phyloP scores from a whole-genome alignment of 1,284 basidiomycete species.

The Sporisorium reilianum region DNA sequence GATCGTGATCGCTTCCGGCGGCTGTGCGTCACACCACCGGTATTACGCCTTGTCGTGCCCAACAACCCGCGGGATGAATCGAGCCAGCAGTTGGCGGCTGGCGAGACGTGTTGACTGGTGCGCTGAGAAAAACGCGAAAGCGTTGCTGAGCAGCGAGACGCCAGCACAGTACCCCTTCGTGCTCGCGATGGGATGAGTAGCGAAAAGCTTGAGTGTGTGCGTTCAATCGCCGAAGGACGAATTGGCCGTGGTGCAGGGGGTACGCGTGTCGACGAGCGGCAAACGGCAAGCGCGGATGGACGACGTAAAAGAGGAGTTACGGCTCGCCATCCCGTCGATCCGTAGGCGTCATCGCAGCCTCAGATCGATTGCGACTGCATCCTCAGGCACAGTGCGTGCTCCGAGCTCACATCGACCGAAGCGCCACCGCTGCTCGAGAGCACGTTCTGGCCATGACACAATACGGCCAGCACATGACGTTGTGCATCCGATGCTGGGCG shows the following conservation, averaged over 20 bases:
- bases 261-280: neutral
- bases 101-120: no score
- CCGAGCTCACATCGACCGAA: no score
- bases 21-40: neutral
- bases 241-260: neutral
- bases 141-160: no score
- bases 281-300: neutral
- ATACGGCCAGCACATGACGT: no score
- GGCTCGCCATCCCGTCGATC: neutral
- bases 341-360: no score
- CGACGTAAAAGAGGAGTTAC: neutral
- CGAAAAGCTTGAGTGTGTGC: neutral
- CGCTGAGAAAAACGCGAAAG: no score
- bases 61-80: neutral
- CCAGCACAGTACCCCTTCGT: no score
- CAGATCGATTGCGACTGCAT: neutral
- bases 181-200: neutral
- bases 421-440: neutral
- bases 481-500: neutral
- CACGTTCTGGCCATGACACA: constrained; percentile 1
- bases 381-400: no score
- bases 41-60: neutral
- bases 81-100: no score
- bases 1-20: constrained; percentile 1
- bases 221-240: neutral